Evolutionary conservation across 2,329 filamentous ascomycete genomes (phyloP), one percentile per base, ranked within the genome.

Genomic region (Phaeosphaeriaceae sp.): DNA sequence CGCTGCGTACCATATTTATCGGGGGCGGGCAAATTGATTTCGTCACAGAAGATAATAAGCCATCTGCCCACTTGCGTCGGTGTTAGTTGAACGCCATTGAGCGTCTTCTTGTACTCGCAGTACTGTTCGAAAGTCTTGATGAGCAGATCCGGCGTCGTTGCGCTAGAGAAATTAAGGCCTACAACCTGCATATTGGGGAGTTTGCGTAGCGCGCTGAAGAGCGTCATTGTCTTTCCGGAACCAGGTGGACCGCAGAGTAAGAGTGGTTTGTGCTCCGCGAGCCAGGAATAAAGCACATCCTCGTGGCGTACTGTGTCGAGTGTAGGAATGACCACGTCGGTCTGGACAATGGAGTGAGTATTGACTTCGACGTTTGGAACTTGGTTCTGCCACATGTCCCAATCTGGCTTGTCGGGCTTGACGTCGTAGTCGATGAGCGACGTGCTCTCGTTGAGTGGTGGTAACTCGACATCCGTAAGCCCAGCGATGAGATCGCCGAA

Each of bases 61-160:
- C 94, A 99, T 61, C 93, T 88, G 17, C 94, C 94, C 63, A 99
- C 96, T 72, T 99, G 95, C 6, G 89, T 96, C 0, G 94, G 94
- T 18, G 93, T 96, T 58, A 99, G 88, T 66, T 97, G 89, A 16
- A 97, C 92, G 34, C 94, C 94, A 69, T 94, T 97, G 39, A 97
- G 79, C 0, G 94, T 97, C 83, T 99, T 99, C 80, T 93, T 95
- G 78, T 99, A 99, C 76, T 99, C 94, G 76, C 94, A 99, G 75
- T 99, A 97, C 72, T 99, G 95, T 77, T 99, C 94, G 61, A 99
- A 96, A 0, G 95, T 99, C 81, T 99, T 99, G 79, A 99, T 92
- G 54, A 99, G 84, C 21, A 99, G 85, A 73, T 99, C 95, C 1
- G 94, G 95, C 0, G 94, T 99, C 0, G 95, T 99, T 1, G 94